Evolutionary conservation across 1,139 yeast genomes (phyloP), one percentile per base, ranked within the genome.

Genomic region (Suhomyces kunorum): DNA sequence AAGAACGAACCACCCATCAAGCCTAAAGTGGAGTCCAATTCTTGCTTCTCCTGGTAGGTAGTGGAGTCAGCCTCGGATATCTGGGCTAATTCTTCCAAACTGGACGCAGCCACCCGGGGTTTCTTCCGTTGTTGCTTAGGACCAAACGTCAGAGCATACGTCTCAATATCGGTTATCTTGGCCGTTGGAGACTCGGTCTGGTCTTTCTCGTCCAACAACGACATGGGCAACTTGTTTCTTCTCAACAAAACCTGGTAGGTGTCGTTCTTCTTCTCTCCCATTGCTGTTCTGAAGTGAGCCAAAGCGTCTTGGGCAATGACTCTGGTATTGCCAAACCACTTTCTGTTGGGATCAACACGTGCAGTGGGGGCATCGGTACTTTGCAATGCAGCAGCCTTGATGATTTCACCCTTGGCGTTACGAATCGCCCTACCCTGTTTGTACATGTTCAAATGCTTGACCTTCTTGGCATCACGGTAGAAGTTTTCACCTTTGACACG

Each of bases 251-350:
- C 95, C 58, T 89, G 95, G 61, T 89, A 92, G 0, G 96, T 78
- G 59, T 90, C 96, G 53, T 83, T 76, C 53, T 85, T 79, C 55
- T 85, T 86, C 48, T 86, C 96, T 37, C 95, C 95, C 72, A 92
- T 76, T 6, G 97, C 97, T 54, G 88, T 94, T 63, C 98, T 78
- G 68, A 92, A 92, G 67, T 92, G 98, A 30, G 86, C 73, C 58
- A 92, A 72, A 1, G 98, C 96, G 70, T 94, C 97, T 61, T 92
- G 98, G 2, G 97, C 92, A 58, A 92, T 92, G 32, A 92, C 98
- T 57, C 98, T 80, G 19, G 98, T 89, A 65, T 89, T 92, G 39
- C 97, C 97, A 60, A 92, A 94, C 98, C 98, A 92, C 57, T 92
- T 81, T 61, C 96, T 80, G 63, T 92, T 90, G 5, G 98, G 98